Conservation (phyloP, 257 asterid genomes). For the Lithospermum erythrorhizon region DNA sequence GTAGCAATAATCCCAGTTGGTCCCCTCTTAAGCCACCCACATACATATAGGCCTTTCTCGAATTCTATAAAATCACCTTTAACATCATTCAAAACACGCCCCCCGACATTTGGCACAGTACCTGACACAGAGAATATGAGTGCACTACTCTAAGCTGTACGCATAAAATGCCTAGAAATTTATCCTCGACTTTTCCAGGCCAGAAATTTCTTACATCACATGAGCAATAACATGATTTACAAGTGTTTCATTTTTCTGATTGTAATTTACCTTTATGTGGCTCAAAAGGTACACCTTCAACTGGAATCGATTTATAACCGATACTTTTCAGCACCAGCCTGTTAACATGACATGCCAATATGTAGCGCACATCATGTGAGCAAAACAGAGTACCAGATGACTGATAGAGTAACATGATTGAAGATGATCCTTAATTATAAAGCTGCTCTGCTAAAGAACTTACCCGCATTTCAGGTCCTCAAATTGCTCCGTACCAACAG, state of each 20-base stretch:
- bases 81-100: conserved; percentile 45
- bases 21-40: conserved; percentile 97
- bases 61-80: conserved; percentile 25
- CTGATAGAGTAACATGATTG: background rate
- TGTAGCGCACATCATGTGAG: background rate
- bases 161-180: background rate
- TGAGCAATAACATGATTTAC: background rate
- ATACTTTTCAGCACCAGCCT: conserved; percentile 80
- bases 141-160: too few relatives aligned
- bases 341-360: conserved; percentile 14
- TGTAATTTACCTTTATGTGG: conserved; percentile 32
- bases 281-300: conserved; percentile 74
- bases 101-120: conserved; percentile 64
- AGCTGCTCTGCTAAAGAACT: background rate
- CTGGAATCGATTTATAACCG: conserved; percentile 75
- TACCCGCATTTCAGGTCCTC: conserved; percentile 73
- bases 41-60: conserved; percentile 61
- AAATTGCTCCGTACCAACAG: conserved; percentile 70
- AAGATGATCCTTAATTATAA: background rate
- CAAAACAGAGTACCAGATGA: background rate
- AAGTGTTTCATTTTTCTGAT: background rate
- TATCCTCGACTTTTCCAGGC: too few relatives aligned
- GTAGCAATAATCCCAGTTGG: conserved; percentile 82
- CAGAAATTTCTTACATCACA: background rate
- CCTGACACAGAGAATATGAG: conserved; percentile 27